Base-by-base conservation (phyloP, 371 early-diverging fungal species). In the Mucor sp. region DNA sequence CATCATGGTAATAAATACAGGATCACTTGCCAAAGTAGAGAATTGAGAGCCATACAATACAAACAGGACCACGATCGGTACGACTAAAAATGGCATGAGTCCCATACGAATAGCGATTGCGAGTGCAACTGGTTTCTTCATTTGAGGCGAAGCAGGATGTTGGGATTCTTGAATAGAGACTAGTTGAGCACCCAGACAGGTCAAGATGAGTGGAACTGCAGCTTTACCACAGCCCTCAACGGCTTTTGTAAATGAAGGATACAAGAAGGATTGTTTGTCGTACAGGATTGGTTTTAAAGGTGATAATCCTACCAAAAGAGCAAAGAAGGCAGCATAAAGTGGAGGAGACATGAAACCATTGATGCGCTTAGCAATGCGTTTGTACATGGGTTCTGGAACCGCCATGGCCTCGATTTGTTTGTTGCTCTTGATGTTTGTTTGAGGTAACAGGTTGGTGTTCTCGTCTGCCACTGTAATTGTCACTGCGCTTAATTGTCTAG, bases 161-260 rank as follows among this genome's bases (percentile, higher is more conserved):
- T 66, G 65, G 17, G 74, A 58, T 59, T 72, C 55, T n/a, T 73
- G 69, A 53, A 85, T 80, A 39, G 69, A 63, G 0, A 76, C 72
- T 12, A 92, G 76, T 67, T 92, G 91, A 15, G 90, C 87, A 21
- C 92, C 92, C 4, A 92, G 79, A 65, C 91, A 89, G 17, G 88
- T 80, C 66, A 92, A 67, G 41, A 90, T 86, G 60, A 90, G 70
- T 2, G 92, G 92, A 15, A 92, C 89, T n/a, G 90, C 85, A 9
- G 90, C 86, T 6, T 78, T 81, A 47, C 91, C 90, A 66, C 91
- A 90, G 48, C 79, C 74, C 57, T 89, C 86, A 25, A 92, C 83
- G 1, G 89, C 89, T 14, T 80, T 79, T 28, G 89, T 81, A 67
- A 90, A 75, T 8, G 88, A 78, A 6, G 87, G 78, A 60, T 87